Evolutionary conservation across 2,329 filamentous ascomycete species (phyloP), one percentile per base, ranked within the genome.

Genomic region (Neocatenulostroma microsporum): DNA sequence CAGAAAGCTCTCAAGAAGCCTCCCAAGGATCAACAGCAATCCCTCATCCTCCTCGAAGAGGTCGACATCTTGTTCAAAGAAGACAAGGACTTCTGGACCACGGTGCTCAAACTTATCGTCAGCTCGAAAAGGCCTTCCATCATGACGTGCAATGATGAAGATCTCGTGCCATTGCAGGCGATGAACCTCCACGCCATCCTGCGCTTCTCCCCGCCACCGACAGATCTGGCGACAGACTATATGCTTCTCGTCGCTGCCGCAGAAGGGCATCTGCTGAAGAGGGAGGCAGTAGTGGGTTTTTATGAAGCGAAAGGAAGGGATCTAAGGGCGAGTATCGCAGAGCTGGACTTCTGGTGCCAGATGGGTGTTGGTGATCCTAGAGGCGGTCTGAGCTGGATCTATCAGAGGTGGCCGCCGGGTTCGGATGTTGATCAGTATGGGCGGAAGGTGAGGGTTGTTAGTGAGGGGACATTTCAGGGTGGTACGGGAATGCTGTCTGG

Each of bases 321-420:
- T 56, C 64, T 98, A 10, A 79, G 91, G 36, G 85, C 81, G 15
- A 80, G 82, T 2, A 76, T 98, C 33, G 79, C 74, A 38, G 87
- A 96, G 43, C 72, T 98, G 19, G 81, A 94, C 56, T 91, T 93
- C 57, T 98, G 89, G 89, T 98, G 93, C 57, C 91, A 98, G 58
- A 87, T 96, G 62, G 86, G 82, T 0, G 78, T 98, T 8, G 93
- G 91, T 4, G 91, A 94, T 56, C 70, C 77, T n/a, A 83, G 83
- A 49, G 83, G 84, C 14, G 89, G 91, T 0, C 74, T 94, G 29
- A 84, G 89, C 51, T 98, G 93, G 89, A 84, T 94, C 50, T 79
- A 82, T 49, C 76, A 81, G 31, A 73, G 81, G 39, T 89, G 80
- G 78, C 83, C 84, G 7, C 74, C 72, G 29, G 83, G 83, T 0